Evolutionary conservation across 164 flowering plant species (phyloP), one percentile per base, ranked within the genome.

Genomic region (Piper longum): DNA sequence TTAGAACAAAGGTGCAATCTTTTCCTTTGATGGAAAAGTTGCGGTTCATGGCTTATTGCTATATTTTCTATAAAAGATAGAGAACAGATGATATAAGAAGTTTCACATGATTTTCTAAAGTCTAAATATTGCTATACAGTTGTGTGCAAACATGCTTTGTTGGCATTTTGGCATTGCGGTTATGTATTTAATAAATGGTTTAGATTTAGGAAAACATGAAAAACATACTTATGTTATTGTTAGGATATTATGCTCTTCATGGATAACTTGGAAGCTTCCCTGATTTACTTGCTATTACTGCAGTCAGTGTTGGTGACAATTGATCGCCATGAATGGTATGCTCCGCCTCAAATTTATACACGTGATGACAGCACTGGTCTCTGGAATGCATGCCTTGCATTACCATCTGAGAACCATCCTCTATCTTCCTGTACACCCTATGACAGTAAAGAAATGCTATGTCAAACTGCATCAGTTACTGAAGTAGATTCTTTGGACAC

Each of bases 321-420:
- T 67, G 96, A 92, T 71, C 81, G 93, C 51, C 98, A 92, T 79
- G 98, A 89, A 66, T 92, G 98, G 98, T 92, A 86, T 81, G 91
- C 93, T 18, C 80, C 88, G 69, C 91, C 96, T 16, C 93, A 78
- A 62, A 83, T 92, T 67, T 88, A 89, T 63, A 83, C 85, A 48
- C 96, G 96, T 44, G 76, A 89, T 76, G 98, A 92, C 75, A 75
- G 76, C 66, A 78, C 87, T 59, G 98, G 98, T 63, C 74, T 92
- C 57, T 92, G 98, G 98, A 80, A 63, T 45, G 71, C 76, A 51
- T 81, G 77, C 59, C 81, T 87, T 62, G 91, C 87, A 58, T 67
- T 89, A 66, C 79, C 79, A 16, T 64, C 76, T 59, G 75, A 72
- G 16, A 67, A 81, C 19, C 68, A 64, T 39, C 64, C 69, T n/a